These are phyloP conservation scores for Rhizoclosmatium sp. DNA, from an alignment of 192 early-diverging fungal species.

Conservation along the genomic window DNA sequence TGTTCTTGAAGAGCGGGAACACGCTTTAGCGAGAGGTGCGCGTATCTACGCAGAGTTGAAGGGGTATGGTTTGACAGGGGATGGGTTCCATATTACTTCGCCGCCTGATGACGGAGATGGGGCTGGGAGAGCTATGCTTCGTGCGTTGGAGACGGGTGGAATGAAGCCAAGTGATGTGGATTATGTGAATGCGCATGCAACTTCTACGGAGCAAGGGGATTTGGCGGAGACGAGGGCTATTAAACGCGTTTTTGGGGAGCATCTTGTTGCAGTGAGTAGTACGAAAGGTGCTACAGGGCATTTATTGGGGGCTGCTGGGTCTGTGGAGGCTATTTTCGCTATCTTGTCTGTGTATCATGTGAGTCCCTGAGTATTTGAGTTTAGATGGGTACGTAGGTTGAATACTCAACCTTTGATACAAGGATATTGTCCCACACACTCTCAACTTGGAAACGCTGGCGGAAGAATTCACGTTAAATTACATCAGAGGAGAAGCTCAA, in stretches of 20 bases:
- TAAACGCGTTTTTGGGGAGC: conserved; percentile 68
- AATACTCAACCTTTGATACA: conserved; percentile 21
- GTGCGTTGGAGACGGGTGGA: conserved; percentile 73
- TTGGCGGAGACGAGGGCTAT: conserved; percentile 88
- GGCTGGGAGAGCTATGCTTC: conserved; percentile 85
- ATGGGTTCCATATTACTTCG: conserved; percentile 93
- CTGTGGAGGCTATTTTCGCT: conserved; percentile 91
- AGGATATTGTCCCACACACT: conserved; percentile 83
- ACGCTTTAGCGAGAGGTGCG: conserved; percentile 85
- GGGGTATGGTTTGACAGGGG: conserved; percentile 91
- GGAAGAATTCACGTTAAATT: conserved; percentile 80
- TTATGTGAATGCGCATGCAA: conserved; percentile 96
- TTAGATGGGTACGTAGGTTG: no score
- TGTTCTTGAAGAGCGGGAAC: conserved; percentile 89
- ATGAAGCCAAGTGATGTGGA: conserved; percentile 70
- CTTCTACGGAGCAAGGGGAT: conserved; percentile 85
- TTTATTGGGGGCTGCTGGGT: conserved; percentile 93
- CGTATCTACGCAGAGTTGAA: conserved; percentile 86
- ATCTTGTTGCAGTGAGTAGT: conserved; percentile 76
- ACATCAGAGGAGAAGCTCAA: conserved; percentile 78
- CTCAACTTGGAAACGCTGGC: conserved; percentile 72
- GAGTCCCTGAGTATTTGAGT: conserved; percentile 23
- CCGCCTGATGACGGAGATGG: conserved; percentile 87
- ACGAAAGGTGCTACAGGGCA: conserved; percentile 94
- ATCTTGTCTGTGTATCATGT: conserved; percentile 77